Conservation (phyloP, 768 basidiomycete species). For the Cantharellus cinnabarinus region DNA sequence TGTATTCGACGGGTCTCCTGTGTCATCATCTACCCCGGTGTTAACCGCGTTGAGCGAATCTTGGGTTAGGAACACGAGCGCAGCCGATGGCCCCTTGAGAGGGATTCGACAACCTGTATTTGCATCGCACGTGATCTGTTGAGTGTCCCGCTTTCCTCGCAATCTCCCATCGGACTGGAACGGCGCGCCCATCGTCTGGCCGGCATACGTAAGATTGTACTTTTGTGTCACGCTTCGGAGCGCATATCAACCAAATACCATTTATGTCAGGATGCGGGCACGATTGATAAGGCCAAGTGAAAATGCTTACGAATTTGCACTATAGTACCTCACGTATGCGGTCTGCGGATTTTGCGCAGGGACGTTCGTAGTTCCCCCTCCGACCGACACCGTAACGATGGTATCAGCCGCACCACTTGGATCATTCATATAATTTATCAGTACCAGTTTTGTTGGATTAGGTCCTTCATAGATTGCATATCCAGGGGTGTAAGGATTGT, state of each 20-base stretch:
- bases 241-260: background rate
- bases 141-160: conserved; percentile 13
- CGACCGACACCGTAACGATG: conserved; percentile 19
- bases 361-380: conserved; percentile 9
- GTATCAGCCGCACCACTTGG: conserved; percentile 21
- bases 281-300: no score
- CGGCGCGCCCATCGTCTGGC: conserved; percentile 15
- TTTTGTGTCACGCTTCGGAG: conserved; percentile 15
- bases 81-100: conserved; percentile 18
- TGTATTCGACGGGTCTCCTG: background rate
- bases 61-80: conserved; percentile 18
- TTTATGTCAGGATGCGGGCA: background rate
- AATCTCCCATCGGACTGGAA: conserved; percentile 19
- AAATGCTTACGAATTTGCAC: no score
- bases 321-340: no score
- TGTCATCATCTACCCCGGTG: background rate
- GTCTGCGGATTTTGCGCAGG: no score
- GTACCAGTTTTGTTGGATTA: conserved; percentile 20
- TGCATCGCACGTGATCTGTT: conserved; percentile 16
- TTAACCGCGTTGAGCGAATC: conserved; percentile 9
- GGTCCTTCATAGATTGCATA: conserved; percentile 32
- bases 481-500: conserved; percentile 24
- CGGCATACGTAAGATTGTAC: conserved; percentile 22
- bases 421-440: conserved; percentile 28
- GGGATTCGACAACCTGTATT: conserved; percentile 15